Evolutionary conservation across 352 stramenopile genomes (phyloP).

Genomic region (Phytophthora brassicae): DNA sequence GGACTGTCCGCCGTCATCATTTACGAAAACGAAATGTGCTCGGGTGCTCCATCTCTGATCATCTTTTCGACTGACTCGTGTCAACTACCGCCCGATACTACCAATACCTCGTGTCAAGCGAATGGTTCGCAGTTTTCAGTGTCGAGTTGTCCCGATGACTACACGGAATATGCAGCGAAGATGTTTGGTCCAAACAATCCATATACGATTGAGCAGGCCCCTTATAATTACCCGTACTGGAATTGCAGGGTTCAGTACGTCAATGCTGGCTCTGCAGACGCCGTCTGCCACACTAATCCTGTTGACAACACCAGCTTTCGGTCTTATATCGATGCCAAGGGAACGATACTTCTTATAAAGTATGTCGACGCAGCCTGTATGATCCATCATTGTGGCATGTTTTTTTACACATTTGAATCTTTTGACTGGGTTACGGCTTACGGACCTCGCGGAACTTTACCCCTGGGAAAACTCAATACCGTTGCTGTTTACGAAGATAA

Average conservation of each 20-base stretch:
- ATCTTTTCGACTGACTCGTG: not conserved
- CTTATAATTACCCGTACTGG: no score
- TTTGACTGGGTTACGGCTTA: no score
- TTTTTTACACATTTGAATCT: no score
- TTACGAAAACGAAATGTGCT: slow-evolving; percentile 5
- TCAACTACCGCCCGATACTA: not conserved
- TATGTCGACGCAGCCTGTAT: no score
- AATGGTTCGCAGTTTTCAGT: not conserved
- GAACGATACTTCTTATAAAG: not conserved
- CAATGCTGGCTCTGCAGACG: slow-evolving; percentile 1
- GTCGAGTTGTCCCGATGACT: not conserved
- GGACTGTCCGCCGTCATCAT: not conserved
- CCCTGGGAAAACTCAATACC: not conserved
- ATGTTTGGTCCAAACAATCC: not conserved
- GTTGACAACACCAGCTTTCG: slow-evolving; percentile 3
- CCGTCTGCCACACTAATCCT: slow-evolving; percentile 5
- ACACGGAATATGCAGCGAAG: not conserved
- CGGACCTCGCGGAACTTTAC: not conserved
- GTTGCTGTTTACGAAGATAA: not conserved
- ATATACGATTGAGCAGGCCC: not conserved
- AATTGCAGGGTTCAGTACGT: not conserved
- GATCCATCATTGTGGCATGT: no score
- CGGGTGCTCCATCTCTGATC: not conserved
- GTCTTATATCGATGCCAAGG: not conserved
- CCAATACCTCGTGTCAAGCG: no score